These are phyloP conservation scores for Staphylotrichum tortipilum DNA, from an alignment of 495 filamentous ascomycete genomes.

Conservation along the genomic window DNA sequence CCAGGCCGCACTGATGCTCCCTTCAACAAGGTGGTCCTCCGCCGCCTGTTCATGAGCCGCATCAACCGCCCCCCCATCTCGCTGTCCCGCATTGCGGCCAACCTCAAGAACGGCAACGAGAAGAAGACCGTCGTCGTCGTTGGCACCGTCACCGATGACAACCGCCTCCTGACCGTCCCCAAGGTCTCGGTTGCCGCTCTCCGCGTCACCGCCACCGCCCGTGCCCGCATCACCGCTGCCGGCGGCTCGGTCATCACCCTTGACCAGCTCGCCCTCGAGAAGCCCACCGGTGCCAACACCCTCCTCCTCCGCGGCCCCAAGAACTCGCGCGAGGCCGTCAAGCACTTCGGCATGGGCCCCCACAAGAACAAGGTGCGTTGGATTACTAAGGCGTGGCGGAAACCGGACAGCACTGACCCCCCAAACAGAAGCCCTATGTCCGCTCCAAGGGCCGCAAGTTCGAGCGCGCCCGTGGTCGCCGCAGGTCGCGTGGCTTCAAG, in stretches of 20 bases:
- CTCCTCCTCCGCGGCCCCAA: constrained; percentile 91
- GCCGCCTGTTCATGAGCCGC: constrained; percentile 92
- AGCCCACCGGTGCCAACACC: constrained; percentile 90
- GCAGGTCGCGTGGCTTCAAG: constrained; percentile 96
- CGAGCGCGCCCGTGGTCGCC: constrained; percentile 94
- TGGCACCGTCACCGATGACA: constrained; percentile 93
- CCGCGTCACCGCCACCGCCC: constrained; percentile 89
- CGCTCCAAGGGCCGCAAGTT: constrained; percentile 99
- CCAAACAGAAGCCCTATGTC: constrained; percentile 78
- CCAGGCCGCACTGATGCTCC: constrained; percentile 86
- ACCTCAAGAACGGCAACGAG: constrained; percentile 58
- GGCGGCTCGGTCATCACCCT: constrained; percentile 91
- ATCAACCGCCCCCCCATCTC: constrained; percentile 95
- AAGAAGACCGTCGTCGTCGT: constrained; percentile 89
- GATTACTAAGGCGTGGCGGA: background rate
- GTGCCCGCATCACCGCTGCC: constrained; percentile 82
- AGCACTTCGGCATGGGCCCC: constrained; percentile 97
- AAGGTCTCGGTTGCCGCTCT: constrained; percentile 89
- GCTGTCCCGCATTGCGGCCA: constrained; percentile 74
- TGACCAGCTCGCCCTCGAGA: constrained; percentile 88
- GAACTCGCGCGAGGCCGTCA: constrained; percentile 92
- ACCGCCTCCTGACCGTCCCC: constrained; percentile 77
- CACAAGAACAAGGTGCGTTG: constrained; percentile 86
- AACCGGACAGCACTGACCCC: constrained; percentile 22
- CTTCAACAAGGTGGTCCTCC: constrained; percentile 97